Evolutionary conservation across 2,329 filamentous ascomycete species (phyloP).

Genomic region (Aspergillus texensis): DNA sequence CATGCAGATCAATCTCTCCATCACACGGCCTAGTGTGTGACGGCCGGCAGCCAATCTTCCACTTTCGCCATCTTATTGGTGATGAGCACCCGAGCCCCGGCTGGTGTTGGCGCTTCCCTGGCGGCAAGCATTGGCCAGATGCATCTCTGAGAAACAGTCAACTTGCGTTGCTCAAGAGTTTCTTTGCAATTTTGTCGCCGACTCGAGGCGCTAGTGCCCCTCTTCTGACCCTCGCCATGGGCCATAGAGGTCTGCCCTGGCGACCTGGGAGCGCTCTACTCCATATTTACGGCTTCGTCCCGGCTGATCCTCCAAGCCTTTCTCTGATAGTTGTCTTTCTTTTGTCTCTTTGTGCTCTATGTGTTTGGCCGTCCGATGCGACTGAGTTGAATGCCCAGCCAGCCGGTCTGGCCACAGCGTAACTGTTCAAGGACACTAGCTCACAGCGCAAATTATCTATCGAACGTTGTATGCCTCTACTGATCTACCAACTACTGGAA

Average conservation of each 20-base stretch:
- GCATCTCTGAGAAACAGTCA: slow-evolving; percentile 33
- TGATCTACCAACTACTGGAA: not conserved
- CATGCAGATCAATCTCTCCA: slow-evolving; percentile 34
- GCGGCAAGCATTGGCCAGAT: slow-evolving; percentile 39
- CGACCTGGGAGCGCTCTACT: slow-evolving; percentile 11
- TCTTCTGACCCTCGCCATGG: slow-evolving; percentile 29
- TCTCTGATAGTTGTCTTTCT: slow-evolving; percentile 13
- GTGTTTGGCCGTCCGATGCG: slow-evolving; percentile 22
- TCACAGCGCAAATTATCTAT: not conserved
- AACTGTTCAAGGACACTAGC: slow-evolving; percentile 5
- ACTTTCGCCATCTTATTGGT: slow-evolving; percentile 32
- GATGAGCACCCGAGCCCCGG: slow-evolving; percentile 21
- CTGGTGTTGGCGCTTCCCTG: slow-evolving; percentile 37
- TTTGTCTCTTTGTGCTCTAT: slow-evolving; percentile 15
- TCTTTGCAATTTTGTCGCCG: slow-evolving; percentile 20
- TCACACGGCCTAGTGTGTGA: slow-evolving; percentile 42
- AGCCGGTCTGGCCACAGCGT: slow-evolving; percentile 40
- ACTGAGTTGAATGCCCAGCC: slow-evolving; percentile 36
- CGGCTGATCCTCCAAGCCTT: slow-evolving; percentile 25
- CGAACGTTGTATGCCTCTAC: not conserved
- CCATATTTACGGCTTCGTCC: slow-evolving; percentile 35
- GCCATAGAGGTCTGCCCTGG: slow-evolving; percentile 19
- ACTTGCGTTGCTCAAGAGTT: slow-evolving; percentile 23
- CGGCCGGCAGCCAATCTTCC: slow-evolving; percentile 26
- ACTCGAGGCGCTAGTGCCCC: slow-evolving; percentile 28